Evolutionary conservation across 148 eudicot genomes (phyloP).

Genomic region (Dysphania ambrosioides): DNA sequence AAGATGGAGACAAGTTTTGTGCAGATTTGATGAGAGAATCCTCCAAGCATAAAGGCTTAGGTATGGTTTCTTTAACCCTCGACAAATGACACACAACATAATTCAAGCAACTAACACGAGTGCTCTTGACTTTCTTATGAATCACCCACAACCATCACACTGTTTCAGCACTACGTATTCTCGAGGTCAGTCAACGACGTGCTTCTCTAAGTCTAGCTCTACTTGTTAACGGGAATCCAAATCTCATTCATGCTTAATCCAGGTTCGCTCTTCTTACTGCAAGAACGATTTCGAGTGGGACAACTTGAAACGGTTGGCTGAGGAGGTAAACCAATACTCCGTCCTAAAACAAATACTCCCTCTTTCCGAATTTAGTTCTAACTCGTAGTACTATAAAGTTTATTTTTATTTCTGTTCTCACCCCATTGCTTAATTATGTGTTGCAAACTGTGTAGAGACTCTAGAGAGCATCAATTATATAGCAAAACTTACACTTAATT

Average conservation of each 20-base stretch:
- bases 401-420: no score
- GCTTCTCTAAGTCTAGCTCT: background rate
- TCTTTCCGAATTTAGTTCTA: no score
- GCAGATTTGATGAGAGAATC: conserved; percentile 82
- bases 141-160: background rate
- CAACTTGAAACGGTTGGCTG: conserved; percentile 56
- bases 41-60: conserved; percentile 59
- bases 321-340: conserved; percentile 39
- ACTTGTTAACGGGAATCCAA: background rate
- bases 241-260: conserved; percentile 19
- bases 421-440: no score
- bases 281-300: conserved; percentile 94
- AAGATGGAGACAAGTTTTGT: conserved; percentile 75
- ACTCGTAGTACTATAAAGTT: no score
- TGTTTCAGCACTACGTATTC: conserved; percentile 38
- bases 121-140: conserved; percentile 6
- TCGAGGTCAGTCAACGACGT: conserved; percentile 38
- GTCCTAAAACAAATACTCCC: background rate
- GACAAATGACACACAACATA: background rate
- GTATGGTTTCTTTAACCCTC: conserved; percentile 31
- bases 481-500: no score
- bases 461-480: no score
- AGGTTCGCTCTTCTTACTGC: conserved; percentile 95
- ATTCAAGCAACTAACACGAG: conserved; percentile 13
- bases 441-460: no score